Conservation (phyloP, 2,329 filamentous ascomycete genomes). For the Niveomyces coronatus region DNA sequence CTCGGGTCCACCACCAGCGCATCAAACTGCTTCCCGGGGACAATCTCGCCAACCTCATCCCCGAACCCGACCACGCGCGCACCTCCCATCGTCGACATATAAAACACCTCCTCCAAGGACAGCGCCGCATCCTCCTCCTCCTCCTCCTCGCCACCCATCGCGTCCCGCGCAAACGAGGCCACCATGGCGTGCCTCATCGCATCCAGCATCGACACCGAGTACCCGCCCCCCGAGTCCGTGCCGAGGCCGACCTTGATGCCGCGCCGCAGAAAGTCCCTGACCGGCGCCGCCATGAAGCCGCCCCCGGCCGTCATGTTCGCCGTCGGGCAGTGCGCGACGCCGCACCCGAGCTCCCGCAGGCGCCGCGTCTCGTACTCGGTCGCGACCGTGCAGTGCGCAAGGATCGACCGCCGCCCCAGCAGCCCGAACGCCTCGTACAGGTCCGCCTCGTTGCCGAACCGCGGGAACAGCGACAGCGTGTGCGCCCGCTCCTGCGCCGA, state of each 20-base stretch:
- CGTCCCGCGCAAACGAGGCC: slow-evolving; percentile 38
- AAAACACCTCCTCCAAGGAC: slow-evolving; percentile 43
- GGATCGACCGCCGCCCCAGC: slow-evolving; percentile 44
- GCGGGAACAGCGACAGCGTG: slow-evolving; percentile 45
- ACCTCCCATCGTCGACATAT: slow-evolving; percentile 50
- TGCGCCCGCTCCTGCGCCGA: slow-evolving; percentile 48
- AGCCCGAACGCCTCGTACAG: slow-evolving; percentile 47
- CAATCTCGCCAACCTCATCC: slow-evolving; percentile 44
- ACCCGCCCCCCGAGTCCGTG: slow-evolving; percentile 55
- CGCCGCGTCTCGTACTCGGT: slow-evolving; percentile 42
- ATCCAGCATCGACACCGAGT: slow-evolving; percentile 48
- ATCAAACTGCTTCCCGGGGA: slow-evolving; percentile 52
- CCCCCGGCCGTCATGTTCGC: slow-evolving; percentile 53
- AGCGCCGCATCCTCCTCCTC: slow-evolving; percentile 32
- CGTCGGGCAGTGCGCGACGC: slow-evolving; percentile 54
- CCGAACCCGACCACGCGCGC: slow-evolving; percentile 47
- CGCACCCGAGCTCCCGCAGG: slow-evolving; percentile 38
- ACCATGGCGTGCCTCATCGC: slow-evolving; percentile 49
- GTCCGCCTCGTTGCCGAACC: slow-evolving; percentile 46
- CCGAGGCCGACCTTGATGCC: slow-evolving; percentile 58
- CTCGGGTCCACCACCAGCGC: slow-evolving; percentile 38
- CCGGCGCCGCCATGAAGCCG: slow-evolving; percentile 51
- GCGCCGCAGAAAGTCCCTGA: slow-evolving; percentile 44
- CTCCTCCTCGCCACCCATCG: slow-evolving; percentile 25
- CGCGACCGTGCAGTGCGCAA: slow-evolving; percentile 58